Base-by-base conservation (phyloP, 257 asterid genomes). In the Scutellaria galericulata region DNA sequence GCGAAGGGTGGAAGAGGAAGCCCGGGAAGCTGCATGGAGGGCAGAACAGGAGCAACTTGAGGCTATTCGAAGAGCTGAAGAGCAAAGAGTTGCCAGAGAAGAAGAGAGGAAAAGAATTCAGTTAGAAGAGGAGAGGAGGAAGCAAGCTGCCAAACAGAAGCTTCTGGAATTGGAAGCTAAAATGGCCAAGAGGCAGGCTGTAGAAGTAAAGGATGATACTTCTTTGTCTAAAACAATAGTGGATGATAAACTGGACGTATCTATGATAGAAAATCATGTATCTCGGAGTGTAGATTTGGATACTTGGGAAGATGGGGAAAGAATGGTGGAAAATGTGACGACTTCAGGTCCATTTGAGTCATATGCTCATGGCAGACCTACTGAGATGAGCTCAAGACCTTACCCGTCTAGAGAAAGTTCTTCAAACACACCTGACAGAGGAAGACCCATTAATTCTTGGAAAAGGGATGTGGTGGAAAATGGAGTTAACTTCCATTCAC, bases 111-210 rank as follows among this genome's bases (percentile, higher is more conserved):
- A 69, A 74, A 85, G 86, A 82, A 66, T 84, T 11, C 72, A 81
- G 42, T 27, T 84, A 82, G 99, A 95, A 86, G 99, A 95, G 77
- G 97, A 95, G 82, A 88, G 98, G 84, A 86, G 98, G 87, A 90
- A 90, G 74, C 91, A 87, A 74, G 98, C 96, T 79, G 99, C 99
- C 50, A 85, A 80, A 58, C 96, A 86, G 81, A 95, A 82, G 81
- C 99, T 92, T 75, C 71, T 81, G 72, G 99, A 95, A 74, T 79
- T 95, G 85, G 98, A 95, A 80, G 96, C 94, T 82, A 92, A 48
- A 83, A 95, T 95, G 78, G 98, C 99, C 72, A 85, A 79, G 79
- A 88, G 91, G 82, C 85, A 80, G 83, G 75, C 87, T 52, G 90
- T 77, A 66, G 54, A 78, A 67, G 58, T 72, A 68, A 88, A 83